phyloP scores from a whole-genome alignment of 768 basidiomycete species.

The Mycena vulgaris region DNA sequence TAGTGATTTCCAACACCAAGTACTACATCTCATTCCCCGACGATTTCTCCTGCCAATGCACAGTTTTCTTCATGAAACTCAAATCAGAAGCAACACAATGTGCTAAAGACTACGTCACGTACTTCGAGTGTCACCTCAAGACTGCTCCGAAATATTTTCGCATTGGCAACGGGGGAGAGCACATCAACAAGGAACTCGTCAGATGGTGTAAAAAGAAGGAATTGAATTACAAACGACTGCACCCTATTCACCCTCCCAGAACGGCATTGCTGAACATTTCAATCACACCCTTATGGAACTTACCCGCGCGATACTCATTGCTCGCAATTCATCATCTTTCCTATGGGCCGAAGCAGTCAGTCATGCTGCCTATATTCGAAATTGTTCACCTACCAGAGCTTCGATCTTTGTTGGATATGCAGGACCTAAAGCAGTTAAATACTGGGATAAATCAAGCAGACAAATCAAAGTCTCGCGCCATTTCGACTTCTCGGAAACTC shows the following conservation, averaged over 20 bases:
- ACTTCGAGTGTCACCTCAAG: conserved; percentile 1
- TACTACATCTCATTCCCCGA: conserved; percentile 14
- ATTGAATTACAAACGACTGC: conserved; percentile 18
- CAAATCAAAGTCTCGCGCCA: background rate
- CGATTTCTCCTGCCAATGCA: conserved; percentile 9
- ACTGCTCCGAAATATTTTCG: background rate
- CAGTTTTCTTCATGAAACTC: conserved; percentile 13
- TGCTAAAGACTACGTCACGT: conserved; percentile 13
- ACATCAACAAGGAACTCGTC: conserved; percentile 15
- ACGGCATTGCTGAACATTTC: conserved; percentile 21
- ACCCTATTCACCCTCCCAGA: conserved; percentile 25
- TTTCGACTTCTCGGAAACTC: background rate
- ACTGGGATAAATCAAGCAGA: background rate
- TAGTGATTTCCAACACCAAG: conserved; percentile 13
- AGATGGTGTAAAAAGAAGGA: conserved; percentile 21
- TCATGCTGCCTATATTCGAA: conserved; percentile 22
- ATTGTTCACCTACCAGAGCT: conserved; percentile 20
- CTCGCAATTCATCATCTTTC: conserved; percentile 5
- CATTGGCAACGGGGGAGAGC: conserved; percentile 22
- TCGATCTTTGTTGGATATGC: conserved; percentile 5
- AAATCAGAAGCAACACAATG: conserved; percentile 23
- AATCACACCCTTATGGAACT: conserved; percentile 22
- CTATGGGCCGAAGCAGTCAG: conserved; percentile 24
- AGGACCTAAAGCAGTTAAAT: conserved; percentile 3
- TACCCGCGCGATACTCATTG: conserved; percentile 21